These are phyloP conservation scores for Parietaria judaica DNA, from an alignment of 306 rosid species.

Conservation along the genomic window DNA sequence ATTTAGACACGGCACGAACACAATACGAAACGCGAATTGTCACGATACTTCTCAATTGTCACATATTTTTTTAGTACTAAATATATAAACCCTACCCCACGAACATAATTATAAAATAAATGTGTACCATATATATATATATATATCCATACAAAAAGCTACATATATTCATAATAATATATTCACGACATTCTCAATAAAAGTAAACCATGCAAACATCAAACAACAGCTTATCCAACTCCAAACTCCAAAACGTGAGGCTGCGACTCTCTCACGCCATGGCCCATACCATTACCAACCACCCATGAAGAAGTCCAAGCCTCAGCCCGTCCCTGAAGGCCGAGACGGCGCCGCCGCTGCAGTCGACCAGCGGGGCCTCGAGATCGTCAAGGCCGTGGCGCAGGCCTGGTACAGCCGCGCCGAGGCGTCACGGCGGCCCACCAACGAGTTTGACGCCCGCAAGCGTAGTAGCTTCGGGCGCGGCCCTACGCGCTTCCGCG, in stretches of 20 bases:
- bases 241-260: constrained; percentile 29
- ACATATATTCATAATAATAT: background rate
- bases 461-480: constrained; percentile 34
- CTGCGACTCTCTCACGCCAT: constrained; percentile 21
- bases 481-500: constrained; percentile 58
- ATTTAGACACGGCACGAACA: too few relatives aligned
- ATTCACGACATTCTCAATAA: constrained; percentile 10
- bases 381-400: constrained; percentile 84
- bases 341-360: background rate
- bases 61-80: too few relatives aligned
- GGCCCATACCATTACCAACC: constrained; percentile 20
- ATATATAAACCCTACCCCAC: too few relatives aligned
- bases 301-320: constrained; percentile 45
- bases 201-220: background rate
- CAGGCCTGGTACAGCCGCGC: constrained; percentile 75
- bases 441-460: constrained; percentile 48
- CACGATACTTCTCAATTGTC: too few relatives aligned
- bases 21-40: too few relatives aligned
- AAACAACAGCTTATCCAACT: constrained; percentile 28
- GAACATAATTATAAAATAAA: too few relatives aligned
- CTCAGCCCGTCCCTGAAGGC: constrained; percentile 15
- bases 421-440: constrained; percentile 32
- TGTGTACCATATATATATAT: background rate
- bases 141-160: background rate
- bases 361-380: constrained; percentile 27